Evolutionary conservation across 2,329 filamentous ascomycete species (phyloP).

Genomic region (Stachybotrys echinatus): DNA sequence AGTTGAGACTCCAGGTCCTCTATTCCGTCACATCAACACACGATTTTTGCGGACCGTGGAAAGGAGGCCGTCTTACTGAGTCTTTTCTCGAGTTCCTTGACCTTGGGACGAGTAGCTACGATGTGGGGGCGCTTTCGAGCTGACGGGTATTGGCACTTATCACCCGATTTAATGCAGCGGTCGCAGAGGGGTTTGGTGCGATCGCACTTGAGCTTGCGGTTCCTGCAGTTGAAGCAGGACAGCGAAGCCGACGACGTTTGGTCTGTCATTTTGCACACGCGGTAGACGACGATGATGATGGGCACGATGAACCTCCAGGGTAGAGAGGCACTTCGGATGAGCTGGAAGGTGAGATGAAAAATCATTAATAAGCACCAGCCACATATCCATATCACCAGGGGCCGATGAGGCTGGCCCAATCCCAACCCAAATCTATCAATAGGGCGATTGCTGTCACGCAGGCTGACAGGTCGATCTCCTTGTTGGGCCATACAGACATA

Average conservation of each 20-base stretch:
- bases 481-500: too few relatives aligned
- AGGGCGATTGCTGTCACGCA: too few relatives aligned
- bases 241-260: slow-evolving; percentile 4
- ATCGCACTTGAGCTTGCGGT: slow-evolving; percentile 22
- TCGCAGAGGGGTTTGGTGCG: slow-evolving; percentile 16
- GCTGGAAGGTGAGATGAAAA: too few relatives aligned
- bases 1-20: slow-evolving; percentile 31
- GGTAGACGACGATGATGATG: too few relatives aligned
- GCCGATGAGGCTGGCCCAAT: too few relatives aligned
- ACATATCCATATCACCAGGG: too few relatives aligned
- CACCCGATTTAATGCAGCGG: slow-evolving; percentile 14
- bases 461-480: too few relatives aligned
- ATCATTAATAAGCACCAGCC: too few relatives aligned
- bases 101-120: slow-evolving; percentile 15
- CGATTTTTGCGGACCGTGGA: too few relatives aligned
- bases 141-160: slow-evolving; percentile 19
- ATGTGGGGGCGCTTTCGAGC: slow-evolving; percentile 16
- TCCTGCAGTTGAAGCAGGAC: slow-evolving; percentile 19
- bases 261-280: background rate
- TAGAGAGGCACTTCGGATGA: too few relatives aligned
- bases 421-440: too few relatives aligned
- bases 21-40: background rate
- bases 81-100: slow-evolving; percentile 20
- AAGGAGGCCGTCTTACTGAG: slow-evolving; percentile 10
- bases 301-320: too few relatives aligned